Evolutionary conservation across 495 filamentous ascomycete species (phyloP), one percentile per base, ranked within the genome.

Genomic region (Penicillium desertorum): DNA sequence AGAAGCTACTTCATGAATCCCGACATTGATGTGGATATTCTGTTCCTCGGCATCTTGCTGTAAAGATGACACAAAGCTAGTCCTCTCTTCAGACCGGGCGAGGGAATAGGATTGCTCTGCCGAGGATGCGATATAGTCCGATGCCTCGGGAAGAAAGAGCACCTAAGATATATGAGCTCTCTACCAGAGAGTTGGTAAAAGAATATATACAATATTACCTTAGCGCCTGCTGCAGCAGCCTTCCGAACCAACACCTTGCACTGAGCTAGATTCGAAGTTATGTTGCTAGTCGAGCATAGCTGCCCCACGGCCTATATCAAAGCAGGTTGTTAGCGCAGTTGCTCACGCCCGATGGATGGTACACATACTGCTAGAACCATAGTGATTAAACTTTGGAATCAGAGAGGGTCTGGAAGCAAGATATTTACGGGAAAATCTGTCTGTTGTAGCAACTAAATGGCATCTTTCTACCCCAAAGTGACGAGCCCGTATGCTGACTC

Each of bases 131-230:
- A 96, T 92, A 77, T 96, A 97, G 74, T 96, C 92, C 56, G 81
- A 85, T 41, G 92, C 92, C 79, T 97, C 92, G 17, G 92, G 94
- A 58, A 97, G 88, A 71, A 96, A 96, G 51, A 97, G 79, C 25
- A 88, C 85, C 89, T 93, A 59, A 4, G 32, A 62, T 65, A 27
- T 34, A 51, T 29, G 4, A 41, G 46, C 19, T 45, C 7, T 47
- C 12, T 20, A 48, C 27, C 19, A 11, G 19, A 48, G 14, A 19
- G 48, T 17, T 36, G 20, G 14, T 2, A 11, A 17, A 12, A 50
- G 11, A 39, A 55, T 39, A 39, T 6, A 19, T 14, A n/a, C n/a
- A 45, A 19, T 25, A 27, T 36, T 10, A 93, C 90, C 76, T 91
- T 89, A 12, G 91, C 91, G 34, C 90, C 89, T 53, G 84, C 86